phyloP scores from a whole-genome alignment of 208 protist genomes.

The Wallacemonas sp. region DNA sequence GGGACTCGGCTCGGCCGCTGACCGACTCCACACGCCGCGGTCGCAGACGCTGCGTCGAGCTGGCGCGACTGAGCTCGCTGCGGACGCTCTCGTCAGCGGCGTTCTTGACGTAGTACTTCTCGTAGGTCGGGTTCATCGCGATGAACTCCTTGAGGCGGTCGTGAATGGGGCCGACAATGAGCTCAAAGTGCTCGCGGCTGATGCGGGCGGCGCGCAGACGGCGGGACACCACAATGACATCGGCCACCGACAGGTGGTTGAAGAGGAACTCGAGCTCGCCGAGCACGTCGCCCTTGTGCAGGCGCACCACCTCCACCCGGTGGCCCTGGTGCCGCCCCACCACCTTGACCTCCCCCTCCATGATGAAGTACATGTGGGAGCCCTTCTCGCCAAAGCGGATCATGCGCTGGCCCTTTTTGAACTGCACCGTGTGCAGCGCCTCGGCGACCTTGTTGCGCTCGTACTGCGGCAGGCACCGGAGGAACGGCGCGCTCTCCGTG shows the following conservation, averaged over 20 bases:
- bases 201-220: conserved; percentile 68
- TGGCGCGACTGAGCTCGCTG: conserved; percentile 56
- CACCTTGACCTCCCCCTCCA: conserved; percentile 79
- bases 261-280: conserved; percentile 93
- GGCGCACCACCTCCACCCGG: conserved; percentile 64
- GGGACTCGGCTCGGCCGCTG: conserved; percentile 2
- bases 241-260: conserved; percentile 77
- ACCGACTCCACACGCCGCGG: conserved; percentile 15
- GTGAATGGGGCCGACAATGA: conserved; percentile 81
- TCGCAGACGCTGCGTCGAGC: conserved; percentile 28
- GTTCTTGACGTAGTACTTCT: conserved; percentile 61
- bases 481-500: conserved; percentile 66
- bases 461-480: conserved; percentile 77
- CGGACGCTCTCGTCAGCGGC: conserved; percentile 64
- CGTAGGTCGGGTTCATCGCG: conserved; percentile 60
- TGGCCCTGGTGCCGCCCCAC: conserved; percentile 68
- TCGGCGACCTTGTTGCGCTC: conserved; percentile 88
- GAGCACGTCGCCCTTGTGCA: conserved; percentile 71
- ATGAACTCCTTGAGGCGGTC: conserved; percentile 85
- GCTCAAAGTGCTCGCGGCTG: conserved; percentile 86
- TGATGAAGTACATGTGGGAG: conserved; percentile 80
- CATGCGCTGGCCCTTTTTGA: conserved; percentile 63
- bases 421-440: conserved; percentile 70
- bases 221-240: conserved; percentile 74
- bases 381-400: conserved; percentile 71